Evolutionary conservation across 495 filamentous ascomycete species (phyloP).

Genomic region (Neurospora discreta): DNA sequence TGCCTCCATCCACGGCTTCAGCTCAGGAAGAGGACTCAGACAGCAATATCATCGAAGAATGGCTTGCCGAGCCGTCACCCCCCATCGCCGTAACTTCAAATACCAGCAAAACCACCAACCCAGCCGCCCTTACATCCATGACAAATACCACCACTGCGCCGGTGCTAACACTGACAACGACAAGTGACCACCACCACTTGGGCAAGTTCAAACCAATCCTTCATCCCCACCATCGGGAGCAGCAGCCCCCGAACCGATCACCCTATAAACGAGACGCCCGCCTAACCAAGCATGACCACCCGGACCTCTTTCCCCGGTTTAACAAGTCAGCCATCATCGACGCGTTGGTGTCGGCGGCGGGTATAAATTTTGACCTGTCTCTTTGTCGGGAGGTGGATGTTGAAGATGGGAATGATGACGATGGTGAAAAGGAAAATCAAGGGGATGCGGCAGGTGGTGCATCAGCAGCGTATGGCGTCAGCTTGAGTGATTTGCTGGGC

Average conservation of each 20-base stretch:
- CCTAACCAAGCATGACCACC: not conserved
- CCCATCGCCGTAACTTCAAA: not conserved
- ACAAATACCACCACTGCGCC: not conserved
- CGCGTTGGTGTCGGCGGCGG: not conserved
- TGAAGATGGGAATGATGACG: not conserved
- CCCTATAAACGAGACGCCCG: not conserved
- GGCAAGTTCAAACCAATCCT: not conserved
- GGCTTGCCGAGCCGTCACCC: constrained; percentile 17
- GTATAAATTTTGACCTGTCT: not conserved
- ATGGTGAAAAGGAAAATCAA: not conserved
- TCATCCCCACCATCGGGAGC: not conserved
- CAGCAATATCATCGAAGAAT: constrained; percentile 22
- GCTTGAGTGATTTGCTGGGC: not conserved
- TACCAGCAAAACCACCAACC: not conserved
- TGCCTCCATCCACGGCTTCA: not conserved
- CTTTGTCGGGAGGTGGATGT: not conserved
- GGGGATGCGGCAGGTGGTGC: not conserved
- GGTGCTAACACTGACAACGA: not conserved
- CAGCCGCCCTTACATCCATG: not conserved
- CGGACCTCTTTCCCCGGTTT: not conserved
- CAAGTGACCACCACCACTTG: not conserved
- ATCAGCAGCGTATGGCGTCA: not conserved
- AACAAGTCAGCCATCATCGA: not conserved
- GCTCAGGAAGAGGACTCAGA: constrained; percentile 9
- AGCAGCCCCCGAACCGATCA: not conserved